Evolutionary conservation across 108 stramenopile genomes (phyloP), one percentile per base, ranked within the genome.

Genomic region (Skeletonema menzelii): DNA sequence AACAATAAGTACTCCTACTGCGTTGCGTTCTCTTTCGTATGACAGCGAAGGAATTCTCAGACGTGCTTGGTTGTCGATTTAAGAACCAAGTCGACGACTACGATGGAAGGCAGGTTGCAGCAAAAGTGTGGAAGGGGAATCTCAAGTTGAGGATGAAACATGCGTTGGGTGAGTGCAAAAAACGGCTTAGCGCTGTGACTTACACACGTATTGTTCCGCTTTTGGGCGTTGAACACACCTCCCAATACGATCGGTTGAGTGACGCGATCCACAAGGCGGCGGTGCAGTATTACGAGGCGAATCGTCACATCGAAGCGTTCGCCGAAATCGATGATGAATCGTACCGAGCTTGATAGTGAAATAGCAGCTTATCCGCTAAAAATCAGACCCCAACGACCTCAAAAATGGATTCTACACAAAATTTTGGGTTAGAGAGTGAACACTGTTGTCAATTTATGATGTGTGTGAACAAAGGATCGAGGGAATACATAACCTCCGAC

Each of bases 81-180:
- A 14, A 10, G 40, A 40, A 40, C 4, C 10, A 13, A 40, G 40
- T 40, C 40, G 40, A 40, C 40, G 40, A 14, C 40, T 40, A 40
- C 40, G 40, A 40, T 40, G 40, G 40, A 40, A 40, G 40, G 40
- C 40, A 40, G 40, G 40, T 40, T 40, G 40, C 40, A 40, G 40
- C 28, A 28, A 59, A 59, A 59, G 30, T 8, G 57, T 28, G 57
- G 57, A 15, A 59, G 57, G 57, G 57, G 2, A 31, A 59, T 59
- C 57, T 59, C 57, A 31, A 59, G 57, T 59, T 28, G 57, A 59
- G 30, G 30, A 59, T 59, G 40, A 40, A 40, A 40, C 40, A 40
- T 40, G 10, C 13, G 10, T 40, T 40, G 40, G 13, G 13, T 13
- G 40, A 40, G 40, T 40, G 40, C 40, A 40, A 40, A 40, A 40